Evolutionary conservation across 148 eudicot species (phyloP).

Genomic region (Rheum nobile): DNA sequence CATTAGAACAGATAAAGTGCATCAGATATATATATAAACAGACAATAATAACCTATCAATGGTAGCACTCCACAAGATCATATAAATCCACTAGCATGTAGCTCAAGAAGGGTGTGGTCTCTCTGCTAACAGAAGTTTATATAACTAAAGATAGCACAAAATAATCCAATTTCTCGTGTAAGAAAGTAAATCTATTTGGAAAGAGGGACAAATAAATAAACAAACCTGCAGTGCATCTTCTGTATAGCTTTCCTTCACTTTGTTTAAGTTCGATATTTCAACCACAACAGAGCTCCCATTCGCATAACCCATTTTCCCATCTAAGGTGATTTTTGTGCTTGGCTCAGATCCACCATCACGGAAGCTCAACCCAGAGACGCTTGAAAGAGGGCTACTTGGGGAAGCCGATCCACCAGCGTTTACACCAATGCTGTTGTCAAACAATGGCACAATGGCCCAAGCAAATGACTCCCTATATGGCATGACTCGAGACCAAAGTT

Average conservation of each 20-base stretch:
- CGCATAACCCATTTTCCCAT: constrained; percentile 71
- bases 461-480: constrained; percentile 94
- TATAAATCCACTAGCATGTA: not conserved
- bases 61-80: not conserved
- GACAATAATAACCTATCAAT: not conserved
- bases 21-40: not conserved
- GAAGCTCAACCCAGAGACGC: constrained; percentile 57
- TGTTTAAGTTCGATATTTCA: constrained; percentile 87
- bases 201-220: not conserved
- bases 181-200: not conserved
- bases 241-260: constrained; percentile 95
- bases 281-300: constrained; percentile 87
- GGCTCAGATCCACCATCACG: constrained; percentile 76
- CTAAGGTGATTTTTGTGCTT: constrained; percentile 65
- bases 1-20: not conserved
- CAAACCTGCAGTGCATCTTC: constrained; percentile 92
- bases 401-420: constrained; percentile 85
- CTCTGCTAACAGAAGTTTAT: not conserved
- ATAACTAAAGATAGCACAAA: not conserved
- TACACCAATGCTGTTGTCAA: constrained; percentile 62
- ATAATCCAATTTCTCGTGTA: not conserved
- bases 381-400: constrained; percentile 83
- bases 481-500: constrained; percentile 96
- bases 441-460: constrained; percentile 97
- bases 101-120: not conserved